Base-by-base conservation (phyloP, 352 stramenopile genomes). In the Pythium phragmiticola region DNA sequence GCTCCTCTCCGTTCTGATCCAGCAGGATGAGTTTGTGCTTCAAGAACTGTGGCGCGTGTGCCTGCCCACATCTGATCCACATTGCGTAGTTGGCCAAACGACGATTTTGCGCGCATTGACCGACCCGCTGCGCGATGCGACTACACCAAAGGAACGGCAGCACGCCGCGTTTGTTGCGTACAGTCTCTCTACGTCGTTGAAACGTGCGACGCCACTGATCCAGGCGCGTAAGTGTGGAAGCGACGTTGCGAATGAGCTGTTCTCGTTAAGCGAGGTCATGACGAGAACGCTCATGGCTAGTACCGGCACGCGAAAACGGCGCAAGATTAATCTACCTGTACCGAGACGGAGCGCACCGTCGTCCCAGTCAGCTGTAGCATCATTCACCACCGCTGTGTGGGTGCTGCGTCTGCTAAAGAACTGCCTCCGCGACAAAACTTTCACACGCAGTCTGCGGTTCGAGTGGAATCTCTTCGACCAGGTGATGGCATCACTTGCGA, bases 381-480 rank as follows among this genome's bases (percentile, higher is more conserved):
- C 52, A 3, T 52, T 62, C 36, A 68, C 61, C 0, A 68, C 61
- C 0, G 54, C 62, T 1, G 34, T 46, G 7, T 69, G 55, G 54
- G 21, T 21, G 14, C 49, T 69, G 11, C 48, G 62, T 2, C 7
- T 59, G 7, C 55, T 69, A 2, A 37, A 37, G 7, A 63, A 60
- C 30, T 69, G 62, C 17, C 54, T 69, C 16, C 54, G 55, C 7
- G 54, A 59, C 43, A 59, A 53, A 30, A 14, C 14, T 1, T 69
- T 64, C 28, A 41, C 41, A 4, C 30, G 21, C 9, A 8, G 41
- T 0, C 46, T 69, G 1, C 57, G n/a, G 34, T 17, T 26, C 7
- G 62, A 69, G 49, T 26, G 48, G 2, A 30, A 63, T 49, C 62
- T 69, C 14, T 69, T 69, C 23, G 62, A 58, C 37, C 62, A 69